Percentiles rank a stretch among this genome's conserved stretches.
Conservation (phyloP, 805 yeast genomes). For the Kazachstania bromeliacearum region DNA sequence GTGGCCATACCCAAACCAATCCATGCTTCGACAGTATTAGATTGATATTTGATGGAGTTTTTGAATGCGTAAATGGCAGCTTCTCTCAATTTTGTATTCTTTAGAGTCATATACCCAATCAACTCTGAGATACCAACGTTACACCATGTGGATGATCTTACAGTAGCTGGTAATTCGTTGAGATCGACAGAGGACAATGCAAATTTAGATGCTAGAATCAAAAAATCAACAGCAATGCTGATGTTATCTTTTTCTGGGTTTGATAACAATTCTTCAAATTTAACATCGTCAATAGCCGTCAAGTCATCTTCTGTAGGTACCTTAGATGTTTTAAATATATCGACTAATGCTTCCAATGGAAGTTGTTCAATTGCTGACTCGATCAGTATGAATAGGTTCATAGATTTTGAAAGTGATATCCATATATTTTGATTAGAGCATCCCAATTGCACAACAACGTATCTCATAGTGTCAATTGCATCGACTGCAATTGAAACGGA, state of each 20-base stretch:
- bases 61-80: constrained; percentile 51
- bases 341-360: constrained; percentile 38
- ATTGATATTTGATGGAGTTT: constrained; percentile 61
- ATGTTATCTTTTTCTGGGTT: constrained; percentile 21
- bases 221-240: constrained; percentile 33
- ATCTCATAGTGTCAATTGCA: constrained; percentile 33
- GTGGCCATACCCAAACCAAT: constrained; percentile 71
- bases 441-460: constrained; percentile 11
- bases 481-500: constrained; percentile 41
- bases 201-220: constrained; percentile 40
- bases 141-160: constrained; percentile 48
- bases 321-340: constrained; percentile 18
- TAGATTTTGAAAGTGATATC: constrained; percentile 52
- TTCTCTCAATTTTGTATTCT: constrained; percentile 32
- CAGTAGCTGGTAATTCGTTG: constrained; percentile 31
- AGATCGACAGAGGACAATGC: constrained; percentile 28
- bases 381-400: constrained; percentile 43
- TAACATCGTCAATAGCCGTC: constrained; percentile 22
- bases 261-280: constrained; percentile 12
- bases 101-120: constrained; percentile 33
- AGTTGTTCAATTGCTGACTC: constrained; percentile 43
- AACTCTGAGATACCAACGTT: constrained; percentile 65
- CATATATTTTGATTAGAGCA: constrained; percentile 46
- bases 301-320: constrained; percentile 16
- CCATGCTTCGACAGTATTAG: constrained; percentile 70